Base-by-base conservation (phyloP, 2,329 filamentous ascomycete species). In the Clonostachys chloroleuca region DNA sequence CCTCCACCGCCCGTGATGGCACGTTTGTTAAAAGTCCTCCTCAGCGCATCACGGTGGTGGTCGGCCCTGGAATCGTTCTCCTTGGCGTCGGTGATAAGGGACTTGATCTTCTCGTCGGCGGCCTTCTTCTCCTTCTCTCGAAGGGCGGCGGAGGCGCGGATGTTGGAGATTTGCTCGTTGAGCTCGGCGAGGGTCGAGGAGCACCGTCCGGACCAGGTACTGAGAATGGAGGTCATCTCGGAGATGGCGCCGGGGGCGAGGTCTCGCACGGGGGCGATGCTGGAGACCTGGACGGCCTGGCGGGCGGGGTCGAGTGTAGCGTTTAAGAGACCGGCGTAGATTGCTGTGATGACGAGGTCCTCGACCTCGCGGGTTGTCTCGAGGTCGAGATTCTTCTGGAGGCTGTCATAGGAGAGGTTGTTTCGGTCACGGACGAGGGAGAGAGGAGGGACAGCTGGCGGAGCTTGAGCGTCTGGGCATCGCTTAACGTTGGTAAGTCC, bases 391-490 rank as follows among this genome's bases (percentile, higher is more conserved):
- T 78, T 74, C 7, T 64, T 54, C 58, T 85, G 81, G 18, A 97
- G 81, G 34, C 79, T 72, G 17, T 73, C 61, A 69, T 99, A 99
- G 45, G 80, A 86, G 20, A 97, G 83, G 59, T 83, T 81, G 47
- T 71, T 66, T 42, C 78, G 75, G 52, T 86, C 80, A 51, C 82
- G 79, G 49, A 89, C 86, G 51, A 96, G 83, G 0, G 89, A 86
- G 89, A 86, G 42, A 99, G 78, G 51, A 99, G 82, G 17, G 91
- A 90, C 37, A 99, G 86, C 61, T 96, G 89, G 46, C 90, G 87
- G 40, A 99, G 87, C 71, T 99, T 99, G 53, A 84, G 78, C 40
- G 76, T 70, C 71, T 99, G 94, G 46, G 80, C 74, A 1, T 81
- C 76, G 61, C 79, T 86, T 43, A 99, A 81, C 8, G 74, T 52